Conservation (phyloP, 1,284 basidiomycete genomes). For the Marasmius tenuissimus region DNA sequence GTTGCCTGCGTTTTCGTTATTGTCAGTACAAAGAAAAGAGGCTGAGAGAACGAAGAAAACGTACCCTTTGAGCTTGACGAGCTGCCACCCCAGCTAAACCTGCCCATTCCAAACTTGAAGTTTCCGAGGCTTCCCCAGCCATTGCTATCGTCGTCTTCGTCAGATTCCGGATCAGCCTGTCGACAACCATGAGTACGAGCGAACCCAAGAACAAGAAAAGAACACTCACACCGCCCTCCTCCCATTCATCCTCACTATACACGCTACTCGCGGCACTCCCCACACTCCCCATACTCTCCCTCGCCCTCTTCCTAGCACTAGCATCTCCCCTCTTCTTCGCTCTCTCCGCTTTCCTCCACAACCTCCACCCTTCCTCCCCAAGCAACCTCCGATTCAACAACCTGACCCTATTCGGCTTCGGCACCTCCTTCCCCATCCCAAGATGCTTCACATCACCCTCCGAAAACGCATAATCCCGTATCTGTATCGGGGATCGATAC, state of each 20-base stretch:
- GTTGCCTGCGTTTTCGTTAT: too few relatives aligned
- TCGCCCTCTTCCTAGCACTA: not conserved
- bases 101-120: slow-evolving; percentile 2
- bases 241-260: not conserved
- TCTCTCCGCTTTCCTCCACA: not conserved
- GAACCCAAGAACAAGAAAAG: not conserved
- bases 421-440: not conserved
- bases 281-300: not conserved
- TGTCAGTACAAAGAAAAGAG: not conserved
- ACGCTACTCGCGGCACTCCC: not conserved
- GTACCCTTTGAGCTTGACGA: slow-evolving; percentile 22
- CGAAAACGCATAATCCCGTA: not conserved
- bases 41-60: not conserved
- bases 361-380: not conserved
- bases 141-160: not conserved
- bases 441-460: not conserved
- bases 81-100: slow-evolving; percentile 32
- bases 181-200: not conserved
- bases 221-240: not conserved
- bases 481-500: not conserved
- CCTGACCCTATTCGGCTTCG: not conserved
- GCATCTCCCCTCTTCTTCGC: not conserved
- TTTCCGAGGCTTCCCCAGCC: not conserved
- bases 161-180: not conserved
- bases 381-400: not conserved